Evolutionary conservation across 257 asterid genomes (phyloP).

Genomic region (Fraxinus anomala): DNA sequence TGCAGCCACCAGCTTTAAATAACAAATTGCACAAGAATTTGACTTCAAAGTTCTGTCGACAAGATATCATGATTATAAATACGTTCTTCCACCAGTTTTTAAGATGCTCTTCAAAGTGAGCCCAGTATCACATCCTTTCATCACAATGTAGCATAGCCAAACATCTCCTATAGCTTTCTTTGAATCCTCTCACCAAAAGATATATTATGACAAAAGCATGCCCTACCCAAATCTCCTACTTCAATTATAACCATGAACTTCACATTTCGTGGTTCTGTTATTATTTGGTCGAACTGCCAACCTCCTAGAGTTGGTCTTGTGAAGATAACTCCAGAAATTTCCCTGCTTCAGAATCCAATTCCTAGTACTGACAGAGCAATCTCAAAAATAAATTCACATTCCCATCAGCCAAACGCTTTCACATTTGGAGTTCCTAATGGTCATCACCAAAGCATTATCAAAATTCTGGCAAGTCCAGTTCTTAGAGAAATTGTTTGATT

Average conservation of each 20-base stretch:
- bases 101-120: no score
- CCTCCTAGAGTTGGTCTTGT: not conserved
- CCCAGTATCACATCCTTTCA: no score
- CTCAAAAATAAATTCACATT: not conserved
- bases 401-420: not conserved
- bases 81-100: no score
- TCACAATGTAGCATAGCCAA: no score
- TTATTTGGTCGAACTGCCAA: not conserved
- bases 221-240: not conserved
- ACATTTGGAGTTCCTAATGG: not conserved
- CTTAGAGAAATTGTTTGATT: not conserved
- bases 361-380: not conserved
- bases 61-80: no score
- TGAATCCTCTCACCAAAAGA: no score
- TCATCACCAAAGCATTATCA: not conserved
- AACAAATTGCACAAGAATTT: no score
- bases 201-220: no score
- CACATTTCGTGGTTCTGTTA: not conserved
- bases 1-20: no score
- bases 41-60: no score
- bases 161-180: no score
- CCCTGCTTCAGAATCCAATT: not conserved
- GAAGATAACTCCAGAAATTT: not conserved
- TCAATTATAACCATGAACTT: not conserved
- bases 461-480: not conserved